Evolutionary conservation across 345 rosid genomes (phyloP).

Genomic region (Moricandia arvensis): DNA sequence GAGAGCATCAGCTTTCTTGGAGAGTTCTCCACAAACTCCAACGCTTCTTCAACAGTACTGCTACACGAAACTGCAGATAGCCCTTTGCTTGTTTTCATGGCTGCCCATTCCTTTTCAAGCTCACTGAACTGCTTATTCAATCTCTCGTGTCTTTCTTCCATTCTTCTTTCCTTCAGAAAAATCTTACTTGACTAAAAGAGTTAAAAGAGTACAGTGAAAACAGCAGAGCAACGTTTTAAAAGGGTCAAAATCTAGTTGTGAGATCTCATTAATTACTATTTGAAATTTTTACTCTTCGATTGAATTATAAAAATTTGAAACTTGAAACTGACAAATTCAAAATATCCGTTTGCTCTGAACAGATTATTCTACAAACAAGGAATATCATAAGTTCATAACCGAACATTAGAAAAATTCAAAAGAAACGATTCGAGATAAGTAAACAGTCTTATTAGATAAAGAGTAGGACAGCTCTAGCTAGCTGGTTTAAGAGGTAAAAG

Average conservation of each 20-base stretch:
- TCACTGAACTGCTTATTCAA: conserved; percentile 31
- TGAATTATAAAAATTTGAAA: conserved; percentile 1
- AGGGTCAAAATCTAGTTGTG: background rate
- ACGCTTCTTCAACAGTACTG: conserved; percentile 27
- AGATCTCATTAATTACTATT: background rate
- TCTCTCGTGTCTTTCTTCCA: conserved; percentile 27
- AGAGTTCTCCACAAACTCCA: conserved; percentile 38
- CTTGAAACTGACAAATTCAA: conserved; percentile 14
- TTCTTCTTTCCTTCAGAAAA: conserved; percentile 2
- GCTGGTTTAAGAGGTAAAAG: conserved; percentile 27
- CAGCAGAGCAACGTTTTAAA: background rate
- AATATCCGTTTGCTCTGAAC: conserved; percentile 7
- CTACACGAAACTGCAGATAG: conserved; percentile 28
- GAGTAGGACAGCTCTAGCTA: background rate
- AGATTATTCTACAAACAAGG: background rate
- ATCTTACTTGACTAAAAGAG: background rate
- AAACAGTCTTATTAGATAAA: background rate
- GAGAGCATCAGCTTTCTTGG: conserved; percentile 53
- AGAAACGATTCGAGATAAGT: background rate
- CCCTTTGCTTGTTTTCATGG: conserved; percentile 39
- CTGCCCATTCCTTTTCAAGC: conserved; percentile 45
- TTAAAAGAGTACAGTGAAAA: background rate
- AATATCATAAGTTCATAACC: conserved; percentile 28
- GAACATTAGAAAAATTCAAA: background rate
- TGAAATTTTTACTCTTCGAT: background rate